Evolutionary conservation across 345 rosid species (phyloP).

Genomic region (Cardiospermum halicacabum): DNA sequence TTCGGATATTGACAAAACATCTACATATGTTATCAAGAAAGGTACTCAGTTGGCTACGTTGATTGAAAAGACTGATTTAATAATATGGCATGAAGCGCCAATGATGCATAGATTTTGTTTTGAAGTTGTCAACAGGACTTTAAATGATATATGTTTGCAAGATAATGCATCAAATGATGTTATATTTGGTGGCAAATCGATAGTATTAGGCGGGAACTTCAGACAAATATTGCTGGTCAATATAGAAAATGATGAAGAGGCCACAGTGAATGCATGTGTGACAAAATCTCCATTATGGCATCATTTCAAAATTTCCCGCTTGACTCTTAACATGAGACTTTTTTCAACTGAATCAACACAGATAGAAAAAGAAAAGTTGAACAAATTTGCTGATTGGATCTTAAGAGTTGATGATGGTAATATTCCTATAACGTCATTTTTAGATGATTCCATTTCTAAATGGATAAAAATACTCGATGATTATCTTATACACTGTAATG

Average conservation of each 20-base stretch:
- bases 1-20: background rate
- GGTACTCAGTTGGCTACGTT: background rate
- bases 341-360: too few species aligned
- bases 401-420: background rate
- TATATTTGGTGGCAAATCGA: too few species aligned
- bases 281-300: too few species aligned
- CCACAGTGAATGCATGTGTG: too few species aligned
- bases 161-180: background rate
- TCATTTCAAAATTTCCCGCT: too few species aligned
- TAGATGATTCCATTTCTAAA: background rate
- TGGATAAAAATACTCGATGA: background rate
- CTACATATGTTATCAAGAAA: background rate
- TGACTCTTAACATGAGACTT: too few species aligned
- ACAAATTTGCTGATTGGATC: background rate
- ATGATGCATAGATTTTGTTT: background rate
- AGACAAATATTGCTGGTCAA: too few species aligned
- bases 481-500: background rate
- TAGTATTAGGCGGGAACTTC: too few species aligned
- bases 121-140: background rate
- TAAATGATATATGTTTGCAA: too few species aligned
- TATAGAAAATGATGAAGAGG: too few species aligned
- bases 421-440: background rate
- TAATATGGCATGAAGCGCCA: background rate
- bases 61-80: too few species aligned
- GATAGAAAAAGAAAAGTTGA: too few species aligned